phyloP scores from a whole-genome alignment of 2,329 filamentous ascomycete species.

The Nemania serpens region DNA sequence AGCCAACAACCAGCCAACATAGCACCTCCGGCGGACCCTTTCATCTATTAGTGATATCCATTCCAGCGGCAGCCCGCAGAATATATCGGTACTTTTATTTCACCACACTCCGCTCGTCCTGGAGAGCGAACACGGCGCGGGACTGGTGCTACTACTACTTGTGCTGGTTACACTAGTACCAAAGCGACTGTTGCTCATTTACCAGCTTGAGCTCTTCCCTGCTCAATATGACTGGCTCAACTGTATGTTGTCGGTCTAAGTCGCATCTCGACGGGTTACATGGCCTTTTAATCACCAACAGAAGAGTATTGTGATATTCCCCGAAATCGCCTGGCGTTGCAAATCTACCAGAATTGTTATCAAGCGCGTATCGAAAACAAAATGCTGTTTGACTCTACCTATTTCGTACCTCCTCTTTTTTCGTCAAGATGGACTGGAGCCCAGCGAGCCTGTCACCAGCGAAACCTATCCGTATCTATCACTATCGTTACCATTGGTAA shows the following conservation, averaged over 20 bases:
- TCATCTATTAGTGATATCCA: slow-evolving; percentile 10
- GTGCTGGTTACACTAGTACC: slow-evolving; percentile 19
- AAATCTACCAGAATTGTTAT: slow-evolving; percentile 5
- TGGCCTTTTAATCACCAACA: slow-evolving; percentile 28
- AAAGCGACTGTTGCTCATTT: slow-evolving; percentile 23
- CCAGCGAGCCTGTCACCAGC: neutral
- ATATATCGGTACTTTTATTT: slow-evolving; percentile 14
- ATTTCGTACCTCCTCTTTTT: neutral
- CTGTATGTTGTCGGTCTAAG: slow-evolving; percentile 8
- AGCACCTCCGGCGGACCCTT: slow-evolving; percentile 16
- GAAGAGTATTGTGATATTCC: slow-evolving; percentile 21
- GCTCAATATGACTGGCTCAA: slow-evolving; percentile 11
- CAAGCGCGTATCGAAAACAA: slow-evolving; percentile 1
- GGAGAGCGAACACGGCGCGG: slow-evolving; percentile 7
- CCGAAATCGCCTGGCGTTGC: slow-evolving; percentile 19
- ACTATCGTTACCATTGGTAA: slow-evolving; percentile 4
- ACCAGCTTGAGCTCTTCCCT: slow-evolving; percentile 16
- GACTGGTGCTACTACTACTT: slow-evolving; percentile 3
- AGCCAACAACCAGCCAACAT: slow-evolving; percentile 21
- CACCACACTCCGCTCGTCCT: neutral
- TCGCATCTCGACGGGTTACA: slow-evolving; percentile 19
- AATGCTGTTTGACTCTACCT: neutral
- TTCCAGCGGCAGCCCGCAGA: slow-evolving; percentile 12
- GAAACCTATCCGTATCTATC: neutral
- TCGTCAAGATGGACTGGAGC: neutral